phyloP scores from a whole-genome alignment of 2,329 filamentous ascomycete genomes.

The Ophiostoma sp. region DNA sequence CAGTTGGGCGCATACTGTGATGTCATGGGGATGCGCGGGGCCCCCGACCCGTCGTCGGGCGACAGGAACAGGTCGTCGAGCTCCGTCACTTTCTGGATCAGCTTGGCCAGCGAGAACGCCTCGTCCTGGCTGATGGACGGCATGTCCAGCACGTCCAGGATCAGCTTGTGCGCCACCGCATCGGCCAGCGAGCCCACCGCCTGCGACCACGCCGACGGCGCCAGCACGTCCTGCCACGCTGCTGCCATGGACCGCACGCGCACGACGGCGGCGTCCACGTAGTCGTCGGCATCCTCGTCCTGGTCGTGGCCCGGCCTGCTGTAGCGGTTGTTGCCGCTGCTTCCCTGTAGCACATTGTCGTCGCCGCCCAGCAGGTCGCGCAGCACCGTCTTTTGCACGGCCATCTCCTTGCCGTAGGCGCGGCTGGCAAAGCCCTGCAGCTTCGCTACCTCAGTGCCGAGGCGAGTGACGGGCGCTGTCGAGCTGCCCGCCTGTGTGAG shows the following conservation, averaged over 20 bases:
- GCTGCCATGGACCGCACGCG: slow-evolving; percentile 50
- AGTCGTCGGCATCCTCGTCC: slow-evolving; percentile 41
- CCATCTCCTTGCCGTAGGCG: slow-evolving; percentile 57
- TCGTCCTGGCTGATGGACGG: slow-evolving; percentile 58
- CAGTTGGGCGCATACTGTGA: slow-evolving; percentile 57
- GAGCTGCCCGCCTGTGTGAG: slow-evolving; percentile 41
- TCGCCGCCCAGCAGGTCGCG: slow-evolving; percentile 55
- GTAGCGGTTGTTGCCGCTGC: slow-evolving; percentile 31
- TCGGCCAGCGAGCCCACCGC: slow-evolving; percentile 57
- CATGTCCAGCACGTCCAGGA: slow-evolving; percentile 57
- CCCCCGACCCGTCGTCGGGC: slow-evolving; percentile 21
- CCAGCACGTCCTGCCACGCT: slow-evolving; percentile 54
- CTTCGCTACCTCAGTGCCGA: slow-evolving; percentile 56
- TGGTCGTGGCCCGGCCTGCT: background rate
- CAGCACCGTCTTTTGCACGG: slow-evolving; percentile 55
- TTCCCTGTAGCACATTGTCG: slow-evolving; percentile 47
- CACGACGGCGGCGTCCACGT: slow-evolving; percentile 48
- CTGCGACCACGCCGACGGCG: slow-evolving; percentile 58
- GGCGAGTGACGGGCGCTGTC: slow-evolving; percentile 47
- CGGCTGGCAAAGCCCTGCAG: slow-evolving; percentile 56
- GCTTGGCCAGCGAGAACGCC: slow-evolving; percentile 54
- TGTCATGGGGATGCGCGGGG: slow-evolving; percentile 48
- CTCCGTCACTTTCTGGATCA: slow-evolving; percentile 53
- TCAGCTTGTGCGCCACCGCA: slow-evolving; percentile 53
- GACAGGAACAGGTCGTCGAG: slow-evolving; percentile 53